Evolutionary conservation across 2,329 filamentous ascomycete genomes (phyloP).

Genomic region (Dichotomopilus funicola): DNA sequence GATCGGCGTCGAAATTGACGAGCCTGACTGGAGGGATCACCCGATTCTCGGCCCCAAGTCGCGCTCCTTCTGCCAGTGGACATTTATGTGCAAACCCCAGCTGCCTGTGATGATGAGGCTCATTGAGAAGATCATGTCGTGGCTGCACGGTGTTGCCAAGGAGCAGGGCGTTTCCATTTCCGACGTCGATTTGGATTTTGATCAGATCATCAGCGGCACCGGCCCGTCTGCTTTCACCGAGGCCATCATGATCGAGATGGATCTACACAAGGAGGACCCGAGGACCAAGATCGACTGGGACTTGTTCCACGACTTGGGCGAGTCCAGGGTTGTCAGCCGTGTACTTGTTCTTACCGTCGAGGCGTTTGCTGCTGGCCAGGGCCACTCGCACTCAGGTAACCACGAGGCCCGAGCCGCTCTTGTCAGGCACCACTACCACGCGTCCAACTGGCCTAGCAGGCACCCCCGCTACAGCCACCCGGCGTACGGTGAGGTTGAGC

Average conservation of each 20-base stretch:
- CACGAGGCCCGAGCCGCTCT: constrained; percentile 60
- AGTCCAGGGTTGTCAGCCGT: constrained; percentile 58
- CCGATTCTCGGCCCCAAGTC: constrained; percentile 62
- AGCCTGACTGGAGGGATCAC: constrained; percentile 58
- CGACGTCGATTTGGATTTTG: constrained; percentile 61
- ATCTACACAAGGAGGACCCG: constrained; percentile 32
- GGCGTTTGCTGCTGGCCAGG: constrained; percentile 66
- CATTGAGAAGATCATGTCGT: constrained; percentile 61
- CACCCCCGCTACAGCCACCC: constrained; percentile 63
- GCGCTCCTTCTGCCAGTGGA: constrained; percentile 69
- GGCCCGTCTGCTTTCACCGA: constrained; percentile 64
- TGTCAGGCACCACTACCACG: constrained; percentile 70
- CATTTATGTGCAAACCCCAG: constrained; percentile 62
- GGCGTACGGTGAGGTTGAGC: constrained; percentile 62
- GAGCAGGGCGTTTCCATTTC: constrained; percentile 53
- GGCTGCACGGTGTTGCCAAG: constrained; percentile 54
- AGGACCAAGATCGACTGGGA: constrained; percentile 52
- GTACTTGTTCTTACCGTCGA: constrained; percentile 64
- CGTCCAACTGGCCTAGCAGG: constrained; percentile 61
- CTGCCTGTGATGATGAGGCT: constrained; percentile 62
- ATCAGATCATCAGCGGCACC: constrained; percentile 67
- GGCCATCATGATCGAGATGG: constrained; percentile 60
- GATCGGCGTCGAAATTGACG: constrained; percentile 64
- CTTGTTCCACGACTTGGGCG: constrained; percentile 56
- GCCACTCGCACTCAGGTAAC: constrained; percentile 66